phyloP scores from a whole-genome alignment of 148 eudicot species.

The Rhododendron ferrugineum region DNA sequence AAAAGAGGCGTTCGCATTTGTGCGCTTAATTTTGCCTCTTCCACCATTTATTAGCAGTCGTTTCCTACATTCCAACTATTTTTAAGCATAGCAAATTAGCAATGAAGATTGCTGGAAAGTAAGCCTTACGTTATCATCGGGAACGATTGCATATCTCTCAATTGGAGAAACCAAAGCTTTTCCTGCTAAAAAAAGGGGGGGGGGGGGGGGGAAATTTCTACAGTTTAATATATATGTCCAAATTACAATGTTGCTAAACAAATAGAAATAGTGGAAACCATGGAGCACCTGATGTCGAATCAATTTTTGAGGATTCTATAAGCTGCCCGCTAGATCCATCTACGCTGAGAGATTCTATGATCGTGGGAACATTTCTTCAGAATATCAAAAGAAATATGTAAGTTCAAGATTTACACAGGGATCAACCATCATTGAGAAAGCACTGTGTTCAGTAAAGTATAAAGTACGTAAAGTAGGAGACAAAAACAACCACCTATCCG shows the following conservation, averaged over 20 bases:
- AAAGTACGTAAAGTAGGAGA: neutral
- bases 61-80: neutral
- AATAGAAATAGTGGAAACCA: neutral
- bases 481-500: too few relatives aligned
- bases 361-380: conserved; percentile 59
- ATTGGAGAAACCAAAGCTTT: conserved; percentile 35
- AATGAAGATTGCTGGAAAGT: neutral
- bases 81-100: neutral
- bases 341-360: conserved; percentile 48
- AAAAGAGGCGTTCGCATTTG: neutral
- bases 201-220: neutral
- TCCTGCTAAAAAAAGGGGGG: conserved; percentile 20
- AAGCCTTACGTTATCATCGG: conserved; percentile 46
- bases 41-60: neutral
- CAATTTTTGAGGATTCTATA: conserved; percentile 47
- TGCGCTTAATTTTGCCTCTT: neutral
- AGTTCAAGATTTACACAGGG: neutral
- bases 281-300: conserved; percentile 36
- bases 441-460: neutral
- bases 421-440: neutral
- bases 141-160: conserved; percentile 61
- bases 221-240: neutral
- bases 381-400: neutral
- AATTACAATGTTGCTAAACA: neutral
- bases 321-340: conserved; percentile 52